These are phyloP conservation scores for Suillus ampliporus DNA, from an alignment of 768 basidiomycete species.

Conservation along the genomic window DNA sequence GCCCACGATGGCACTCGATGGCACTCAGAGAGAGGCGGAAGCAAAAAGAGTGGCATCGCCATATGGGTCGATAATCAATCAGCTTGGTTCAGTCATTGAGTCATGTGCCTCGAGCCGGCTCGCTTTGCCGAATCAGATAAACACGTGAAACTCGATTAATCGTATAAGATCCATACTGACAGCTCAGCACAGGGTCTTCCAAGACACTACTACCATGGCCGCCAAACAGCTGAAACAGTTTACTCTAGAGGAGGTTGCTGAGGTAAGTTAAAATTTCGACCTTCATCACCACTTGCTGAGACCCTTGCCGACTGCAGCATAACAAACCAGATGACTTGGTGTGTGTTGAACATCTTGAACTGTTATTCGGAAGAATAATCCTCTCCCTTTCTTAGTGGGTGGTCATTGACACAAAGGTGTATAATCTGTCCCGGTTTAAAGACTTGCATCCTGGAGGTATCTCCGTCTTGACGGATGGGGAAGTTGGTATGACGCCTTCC, in stretches of 20 bases:
- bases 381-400: slow-evolving; percentile 61
- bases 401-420: slow-evolving; percentile 83
- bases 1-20: slow-evolving; percentile 1
- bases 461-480: slow-evolving; percentile 75
- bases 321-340: slow-evolving; percentile 80
- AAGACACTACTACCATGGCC: slow-evolving; percentile 27
- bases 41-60: neutral
- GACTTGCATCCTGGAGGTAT: slow-evolving; percentile 85
- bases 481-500: slow-evolving; percentile 61
- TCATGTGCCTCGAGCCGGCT: slow-evolving; percentile 3
- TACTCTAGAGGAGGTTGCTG: slow-evolving; percentile 63
- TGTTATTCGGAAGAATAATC: neutral
- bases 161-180: neutral
- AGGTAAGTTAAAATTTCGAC: slow-evolving; percentile 40
- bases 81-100: neutral
- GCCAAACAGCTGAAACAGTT: slow-evolving; percentile 47
- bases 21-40: neutral
- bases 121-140: neutral
- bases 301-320: slow-evolving; percentile 51
- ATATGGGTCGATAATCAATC: neutral
- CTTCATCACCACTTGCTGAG: neutral
- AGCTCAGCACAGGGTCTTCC: neutral
- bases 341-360: slow-evolving; percentile 23
- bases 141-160: neutral
- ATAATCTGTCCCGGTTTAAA: slow-evolving; percentile 81